A percentile compares a stretch with the other conserved stretches of the same genome.
phyloP scores from a whole-genome alignment of 352 stramenopile genomes.

The Plasmopara halstedii region DNA sequence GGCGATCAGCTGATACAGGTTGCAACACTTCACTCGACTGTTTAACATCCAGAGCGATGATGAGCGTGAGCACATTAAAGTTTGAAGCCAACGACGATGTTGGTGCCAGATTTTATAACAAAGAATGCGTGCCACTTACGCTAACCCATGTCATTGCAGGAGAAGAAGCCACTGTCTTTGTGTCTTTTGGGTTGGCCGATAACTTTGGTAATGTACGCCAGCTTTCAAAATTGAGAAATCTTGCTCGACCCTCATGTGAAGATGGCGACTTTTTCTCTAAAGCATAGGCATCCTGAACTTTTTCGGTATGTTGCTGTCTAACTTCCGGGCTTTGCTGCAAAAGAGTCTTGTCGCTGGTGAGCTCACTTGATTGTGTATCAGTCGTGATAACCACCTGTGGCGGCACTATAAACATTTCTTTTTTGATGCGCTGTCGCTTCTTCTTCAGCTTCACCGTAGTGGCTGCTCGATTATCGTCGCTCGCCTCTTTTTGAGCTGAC shows the following conservation, averaged over 20 bases:
- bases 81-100: background rate
- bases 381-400: conserved; percentile 7
- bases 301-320: conserved; percentile 35
- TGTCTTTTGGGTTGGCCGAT: conserved; percentile 5
- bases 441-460: conserved; percentile 27
- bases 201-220: conserved; percentile 12
- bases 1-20: background rate
- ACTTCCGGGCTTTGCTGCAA: conserved; percentile 11
- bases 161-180: background rate
- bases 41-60: background rate
- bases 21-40: conserved; percentile 3
- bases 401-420: conserved; percentile 21
- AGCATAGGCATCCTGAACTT: conserved; percentile 44
- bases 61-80: background rate
- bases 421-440: conserved; percentile 22
- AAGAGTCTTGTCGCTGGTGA: conserved; percentile 22
- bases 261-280: conserved; percentile 21
- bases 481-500: background rate
- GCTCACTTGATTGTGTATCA: conserved; percentile 30
- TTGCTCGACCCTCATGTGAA: background rate
- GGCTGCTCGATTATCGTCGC: background rate
- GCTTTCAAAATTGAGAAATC: conserved; percentile 21
- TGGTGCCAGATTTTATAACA: background rate
- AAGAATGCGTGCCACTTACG: conserved; percentile 2
- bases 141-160: conserved; percentile 2